Evolutionary conservation across 768 basidiomycete genomes (phyloP), one percentile per base, ranked within the genome.

Genomic region (Suillus lakei): DNA sequence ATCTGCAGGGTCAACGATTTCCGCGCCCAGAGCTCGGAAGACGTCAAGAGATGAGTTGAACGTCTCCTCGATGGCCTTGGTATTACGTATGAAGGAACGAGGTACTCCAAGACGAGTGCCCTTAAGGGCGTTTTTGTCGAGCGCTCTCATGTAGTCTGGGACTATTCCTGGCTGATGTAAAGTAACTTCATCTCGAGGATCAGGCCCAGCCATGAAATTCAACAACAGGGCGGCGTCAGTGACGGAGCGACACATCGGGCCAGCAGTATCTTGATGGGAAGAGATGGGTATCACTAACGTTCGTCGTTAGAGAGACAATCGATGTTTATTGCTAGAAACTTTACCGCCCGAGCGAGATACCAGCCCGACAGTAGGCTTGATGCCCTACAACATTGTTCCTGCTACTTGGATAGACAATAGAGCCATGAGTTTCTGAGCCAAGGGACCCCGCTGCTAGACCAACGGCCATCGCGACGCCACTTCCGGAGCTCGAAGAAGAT

Each of bases 111-210:
- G 65, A 9, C 82, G 79, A 34, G 68, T 77, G 44, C 80, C 81
- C 32, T 71, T 66, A 5, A 89, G 72, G 0, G 84, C 84, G 34
- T 83, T 72, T 46, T 71, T 71, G 28, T 80, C 77, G 2, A 89
- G 77, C 0, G 86, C 85, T 65, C 81, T 76, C 1, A 80, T 84
- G 70, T 79, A 89, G 67, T 88, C 81, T 0, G 87, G 88, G 2
- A 88, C 79, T 1, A 64, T 38, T 2, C 61, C 60, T 1, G 88
- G 87, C 68, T 82, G 81, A 8, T 74, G 73, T 21, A 76, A 63
- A 21, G 81, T 82, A 66, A 72, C 78, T 64, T 79, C 78, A 69
- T 83, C 82, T 2, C 67, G 69, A 7, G 78, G 74, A 69, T 83
- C 82, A 26, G 69, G 71, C 6, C 81, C 82, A 0, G 79, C 80